Percentiles rank a stretch among this genome's conserved stretches.
Conservation (phyloP, 495 filamentous ascomycete species). For the Chlorociboria aeruginascens region DNA sequence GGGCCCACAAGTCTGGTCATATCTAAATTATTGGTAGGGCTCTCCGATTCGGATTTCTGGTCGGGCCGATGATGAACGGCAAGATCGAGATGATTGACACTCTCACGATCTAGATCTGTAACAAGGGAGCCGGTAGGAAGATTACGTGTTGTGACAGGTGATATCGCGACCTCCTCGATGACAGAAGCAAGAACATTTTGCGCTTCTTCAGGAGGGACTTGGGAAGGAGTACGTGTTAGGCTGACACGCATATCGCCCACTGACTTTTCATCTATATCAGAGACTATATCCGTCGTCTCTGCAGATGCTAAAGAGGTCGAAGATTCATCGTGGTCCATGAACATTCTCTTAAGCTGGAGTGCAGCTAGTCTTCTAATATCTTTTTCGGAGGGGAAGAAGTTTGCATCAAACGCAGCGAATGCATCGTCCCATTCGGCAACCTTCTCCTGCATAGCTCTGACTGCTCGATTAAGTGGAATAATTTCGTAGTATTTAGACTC, state of each 20-base stretch:
- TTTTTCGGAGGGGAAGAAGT: conserved; percentile 94
- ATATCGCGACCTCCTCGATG: conserved; percentile 44
- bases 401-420: conserved; percentile 82
- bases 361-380: conserved; percentile 88
- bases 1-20: conserved; percentile 2
- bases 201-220: conserved; percentile 49
- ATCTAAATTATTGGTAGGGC: conserved; percentile 2
- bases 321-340: conserved; percentile 73
- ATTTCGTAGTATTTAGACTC: conserved; percentile 92
- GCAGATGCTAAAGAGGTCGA: conserved; percentile 54
- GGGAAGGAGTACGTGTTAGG: conserved; percentile 32
- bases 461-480: conserved; percentile 78
- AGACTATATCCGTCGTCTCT: conserved; percentile 38
- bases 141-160: not conserved
- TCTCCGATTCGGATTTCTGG: conserved; percentile 3
- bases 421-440: conserved; percentile 85
- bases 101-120: conserved; percentile 25
- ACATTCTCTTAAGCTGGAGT: conserved; percentile 88
- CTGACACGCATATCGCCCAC: conserved; percentile 20
- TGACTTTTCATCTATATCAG: conserved; percentile 34
- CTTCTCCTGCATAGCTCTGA: conserved; percentile 83
- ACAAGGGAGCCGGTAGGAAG: not conserved
- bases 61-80: conserved; percentile 39
- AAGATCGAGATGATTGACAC: conserved; percentile 60
- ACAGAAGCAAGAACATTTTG: conserved; percentile 57